phyloP scores from a whole-genome alignment of 148 eudicot genomes.

The Mesembryanthemum crystallinum region DNA sequence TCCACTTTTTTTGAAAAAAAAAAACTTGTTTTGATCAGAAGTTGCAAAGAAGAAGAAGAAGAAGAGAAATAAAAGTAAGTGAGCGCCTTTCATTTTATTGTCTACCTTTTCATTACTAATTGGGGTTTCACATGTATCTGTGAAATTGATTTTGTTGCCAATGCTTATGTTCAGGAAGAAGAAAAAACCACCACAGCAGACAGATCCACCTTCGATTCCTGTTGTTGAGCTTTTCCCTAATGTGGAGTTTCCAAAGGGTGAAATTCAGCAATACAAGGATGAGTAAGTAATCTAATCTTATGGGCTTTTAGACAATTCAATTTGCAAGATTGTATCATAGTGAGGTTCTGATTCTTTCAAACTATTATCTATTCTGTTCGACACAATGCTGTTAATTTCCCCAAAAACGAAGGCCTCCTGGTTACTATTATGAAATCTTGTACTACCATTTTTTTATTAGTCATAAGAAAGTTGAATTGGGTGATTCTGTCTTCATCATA shows the following conservation, averaged over 20 bases:
- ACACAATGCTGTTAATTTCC: no score
- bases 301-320: no score
- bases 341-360: no score
- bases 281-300: slow-evolving; percentile 52
- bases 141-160: slow-evolving; percentile 5
- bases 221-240: slow-evolving; percentile 75
- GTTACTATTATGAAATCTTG: no score
- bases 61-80: slow-evolving; percentile 99
- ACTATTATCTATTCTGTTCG: no score
- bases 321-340: no score
- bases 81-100: slow-evolving; percentile 24
- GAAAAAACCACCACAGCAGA: slow-evolving; percentile 77
- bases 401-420: no score
- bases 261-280: slow-evolving; percentile 92
- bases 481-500: no score
- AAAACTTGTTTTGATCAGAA: slow-evolving; percentile 44
- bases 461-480: no score
- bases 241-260: slow-evolving; percentile 96
- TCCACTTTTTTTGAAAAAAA: slow-evolving; percentile 13
- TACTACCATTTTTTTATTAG: no score
- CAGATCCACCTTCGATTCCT: slow-evolving; percentile 94
- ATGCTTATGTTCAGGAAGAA: slow-evolving; percentile 59
- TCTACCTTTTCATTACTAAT: neutral
- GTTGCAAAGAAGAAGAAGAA: slow-evolving; percentile 79
- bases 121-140: neutral